Conservation (phyloP, 306 rosid species). For the Canavalia ensiformis region DNA sequence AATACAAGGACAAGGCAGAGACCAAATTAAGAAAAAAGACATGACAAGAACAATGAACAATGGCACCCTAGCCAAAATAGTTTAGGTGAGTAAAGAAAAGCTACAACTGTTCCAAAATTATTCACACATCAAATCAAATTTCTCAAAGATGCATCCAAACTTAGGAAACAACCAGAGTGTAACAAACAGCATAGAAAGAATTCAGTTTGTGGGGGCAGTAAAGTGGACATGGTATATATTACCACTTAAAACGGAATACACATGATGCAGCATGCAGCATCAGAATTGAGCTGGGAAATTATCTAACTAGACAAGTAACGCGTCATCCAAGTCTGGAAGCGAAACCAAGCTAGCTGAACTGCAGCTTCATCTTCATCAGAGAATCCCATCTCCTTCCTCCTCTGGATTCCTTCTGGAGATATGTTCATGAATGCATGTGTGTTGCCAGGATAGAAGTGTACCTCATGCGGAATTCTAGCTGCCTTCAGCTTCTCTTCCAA, state of each 20-base stretch:
- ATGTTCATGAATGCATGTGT: slow-evolving; percentile 93
- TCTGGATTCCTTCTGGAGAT: slow-evolving; percentile 74
- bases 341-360: slow-evolving; percentile 90
- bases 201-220: slow-evolving; percentile 6
- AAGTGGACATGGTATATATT: neutral
- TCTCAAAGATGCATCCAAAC: slow-evolving; percentile 35
- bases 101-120: slow-evolving; percentile 22
- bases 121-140: slow-evolving; percentile 4
- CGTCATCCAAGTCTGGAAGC: slow-evolving; percentile 82
- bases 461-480: slow-evolving; percentile 79
- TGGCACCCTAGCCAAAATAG: slow-evolving; percentile 3
- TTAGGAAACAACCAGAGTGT: neutral
- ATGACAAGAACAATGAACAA: neutral
- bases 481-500: slow-evolving; percentile 87
- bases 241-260: slow-evolving; percentile 15
- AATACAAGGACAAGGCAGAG: neutral
- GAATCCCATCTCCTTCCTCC: slow-evolving; percentile 80
- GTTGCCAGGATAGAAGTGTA: slow-evolving; percentile 77
- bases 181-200: slow-evolving; percentile 16
- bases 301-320: slow-evolving; percentile 58
- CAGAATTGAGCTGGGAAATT: neutral
- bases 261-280: slow-evolving; percentile 4
- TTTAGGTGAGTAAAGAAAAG: slow-evolving; percentile 17
- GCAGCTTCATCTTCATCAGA: slow-evolving; percentile 76
- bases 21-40: neutral